phyloP scores from a whole-genome alignment of 2,329 filamentous ascomycete species.

The Aureobasidium lini region DNA sequence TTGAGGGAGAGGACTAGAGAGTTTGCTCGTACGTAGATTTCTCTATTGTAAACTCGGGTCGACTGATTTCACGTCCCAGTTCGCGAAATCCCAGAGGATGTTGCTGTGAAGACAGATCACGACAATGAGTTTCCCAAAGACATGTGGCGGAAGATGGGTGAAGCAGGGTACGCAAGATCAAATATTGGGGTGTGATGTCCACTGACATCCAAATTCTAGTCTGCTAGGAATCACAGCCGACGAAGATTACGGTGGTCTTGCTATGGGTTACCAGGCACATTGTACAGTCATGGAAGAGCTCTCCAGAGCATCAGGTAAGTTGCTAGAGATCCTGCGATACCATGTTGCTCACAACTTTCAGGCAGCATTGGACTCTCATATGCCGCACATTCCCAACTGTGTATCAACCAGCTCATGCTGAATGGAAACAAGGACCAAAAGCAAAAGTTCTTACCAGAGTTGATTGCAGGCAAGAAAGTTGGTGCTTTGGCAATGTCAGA shows the following conservation, averaged over 20 bases:
- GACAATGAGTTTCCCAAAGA: constrained; percentile 79
- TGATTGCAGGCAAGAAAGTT: constrained; percentile 73
- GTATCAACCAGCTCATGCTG: constrained; percentile 90
- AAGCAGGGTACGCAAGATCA: constrained; percentile 52
- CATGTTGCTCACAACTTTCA: constrained; percentile 11
- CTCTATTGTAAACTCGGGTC: rapidly evolving
- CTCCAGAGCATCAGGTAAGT: constrained; percentile 67
- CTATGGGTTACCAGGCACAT: constrained; percentile 93
- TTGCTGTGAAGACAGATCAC: constrained; percentile 76
- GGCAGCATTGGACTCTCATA: constrained; percentile 79
- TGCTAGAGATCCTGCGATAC: not conserved
- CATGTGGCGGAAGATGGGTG: constrained; percentile 91
- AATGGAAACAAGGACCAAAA: constrained; percentile 80
- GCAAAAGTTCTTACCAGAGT: constrained; percentile 65
- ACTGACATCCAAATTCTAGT: constrained; percentile 27
- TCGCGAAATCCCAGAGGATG: constrained; percentile 75
- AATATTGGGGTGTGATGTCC: not conserved
- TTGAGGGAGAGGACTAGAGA: constrained; percentile 79
- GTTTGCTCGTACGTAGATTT: constrained; percentile 54
- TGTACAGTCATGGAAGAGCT: constrained; percentile 94
- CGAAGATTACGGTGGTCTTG: constrained; percentile 82
- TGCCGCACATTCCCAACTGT: constrained; percentile 90
- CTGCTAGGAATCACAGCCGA: constrained; percentile 91
- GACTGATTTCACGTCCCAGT: constrained; percentile 33
- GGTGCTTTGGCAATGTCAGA: constrained; percentile 95